Conservation (phyloP, 1,139 yeast genomes). For the Kluyveromyces marxianus region DNA sequence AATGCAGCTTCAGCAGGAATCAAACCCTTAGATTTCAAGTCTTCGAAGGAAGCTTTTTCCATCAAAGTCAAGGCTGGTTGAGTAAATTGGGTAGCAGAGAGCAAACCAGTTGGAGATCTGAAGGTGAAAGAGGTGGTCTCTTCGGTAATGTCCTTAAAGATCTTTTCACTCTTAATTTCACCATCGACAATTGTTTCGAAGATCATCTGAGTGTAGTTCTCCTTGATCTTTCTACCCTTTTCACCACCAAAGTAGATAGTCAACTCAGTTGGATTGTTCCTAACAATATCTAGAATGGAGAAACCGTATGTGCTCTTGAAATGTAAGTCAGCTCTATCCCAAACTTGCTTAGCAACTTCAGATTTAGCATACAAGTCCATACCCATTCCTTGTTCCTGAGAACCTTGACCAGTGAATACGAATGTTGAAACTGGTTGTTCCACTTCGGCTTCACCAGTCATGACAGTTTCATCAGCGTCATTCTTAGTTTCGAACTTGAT, state of each 20-base stretch:
- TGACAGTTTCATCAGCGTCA: constrained; percentile 71
- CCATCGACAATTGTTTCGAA: constrained; percentile 92
- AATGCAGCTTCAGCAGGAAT: constrained; percentile 90
- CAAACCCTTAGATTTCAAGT: constrained; percentile 90
- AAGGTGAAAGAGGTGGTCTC: constrained; percentile 79
- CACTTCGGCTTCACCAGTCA: constrained; percentile 94
- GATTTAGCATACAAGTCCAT: constrained; percentile 93
- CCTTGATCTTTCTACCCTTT: constrained; percentile 90
- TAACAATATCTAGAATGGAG: constrained; percentile 91
- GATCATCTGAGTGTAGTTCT: constrained; percentile 93
- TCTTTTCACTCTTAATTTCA: constrained; percentile 79
- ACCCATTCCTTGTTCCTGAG: constrained; percentile 99
- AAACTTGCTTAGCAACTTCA: constrained; percentile 86
- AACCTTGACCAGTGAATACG: constrained; percentile 99
- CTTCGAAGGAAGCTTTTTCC: constrained; percentile 99
- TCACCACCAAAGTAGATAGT: constrained; percentile 98
- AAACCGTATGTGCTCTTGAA: constrained; percentile 92
- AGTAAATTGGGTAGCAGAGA: constrained; percentile 97
- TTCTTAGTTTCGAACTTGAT: constrained; percentile 86
- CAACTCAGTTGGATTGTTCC: constrained; percentile 89
- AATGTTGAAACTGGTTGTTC: constrained; percentile 96
- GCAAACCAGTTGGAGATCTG: constrained; percentile 87
- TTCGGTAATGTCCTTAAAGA: constrained; percentile 84
- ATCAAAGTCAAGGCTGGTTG: constrained; percentile 98
- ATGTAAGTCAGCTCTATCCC: constrained; percentile 97